phyloP scores from a whole-genome alignment of 257 asterid species.

The Ehretia macrophylla region DNA sequence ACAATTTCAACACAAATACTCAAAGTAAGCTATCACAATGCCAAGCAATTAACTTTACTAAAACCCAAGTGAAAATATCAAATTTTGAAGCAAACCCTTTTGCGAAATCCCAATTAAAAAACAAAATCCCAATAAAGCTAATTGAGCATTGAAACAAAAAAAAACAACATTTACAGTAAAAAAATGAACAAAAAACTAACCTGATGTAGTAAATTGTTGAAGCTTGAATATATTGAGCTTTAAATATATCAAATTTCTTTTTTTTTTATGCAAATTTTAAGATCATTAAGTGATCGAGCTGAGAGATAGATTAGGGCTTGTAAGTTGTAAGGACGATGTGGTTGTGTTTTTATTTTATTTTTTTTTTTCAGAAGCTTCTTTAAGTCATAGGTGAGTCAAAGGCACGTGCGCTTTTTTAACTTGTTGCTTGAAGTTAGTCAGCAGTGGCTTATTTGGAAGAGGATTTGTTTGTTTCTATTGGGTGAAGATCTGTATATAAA shows the following conservation, averaged over 20 bases:
- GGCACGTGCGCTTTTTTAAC: slow-evolving; percentile 28
- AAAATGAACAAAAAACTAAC: slow-evolving; percentile 15
- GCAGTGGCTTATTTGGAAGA: too few species aligned
- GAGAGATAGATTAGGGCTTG: slow-evolving; percentile 31
- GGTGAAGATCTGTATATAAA: background rate
- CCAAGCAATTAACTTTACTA: slow-evolving; percentile 15
- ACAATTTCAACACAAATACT: slow-evolving; percentile 7
- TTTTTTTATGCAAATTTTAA: background rate
- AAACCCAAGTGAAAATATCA: slow-evolving; percentile 11
- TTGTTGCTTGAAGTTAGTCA: background rate
- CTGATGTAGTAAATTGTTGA: slow-evolving; percentile 23
- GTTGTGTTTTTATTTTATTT: slow-evolving; percentile 1
- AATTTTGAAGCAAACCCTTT: slow-evolving; percentile 11
- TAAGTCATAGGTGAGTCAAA: slow-evolving; percentile 38
- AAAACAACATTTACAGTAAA: background rate
- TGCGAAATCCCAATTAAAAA: slow-evolving; percentile 15
- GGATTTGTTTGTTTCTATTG: background rate
- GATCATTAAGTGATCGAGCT: slow-evolving; percentile 12
- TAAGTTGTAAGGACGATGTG: slow-evolving; percentile 10
- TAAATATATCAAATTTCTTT: background rate
- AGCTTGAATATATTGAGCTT: background rate
- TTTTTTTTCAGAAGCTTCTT: slow-evolving; percentile 40
- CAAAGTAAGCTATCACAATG: slow-evolving; percentile 3
- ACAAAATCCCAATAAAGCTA: slow-evolving; percentile 13
- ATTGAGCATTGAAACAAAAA: slow-evolving; percentile 5